Evolutionary conservation across 2,329 filamentous ascomycete species (phyloP).

Genomic region (Exophiala phaeomuriformis): DNA sequence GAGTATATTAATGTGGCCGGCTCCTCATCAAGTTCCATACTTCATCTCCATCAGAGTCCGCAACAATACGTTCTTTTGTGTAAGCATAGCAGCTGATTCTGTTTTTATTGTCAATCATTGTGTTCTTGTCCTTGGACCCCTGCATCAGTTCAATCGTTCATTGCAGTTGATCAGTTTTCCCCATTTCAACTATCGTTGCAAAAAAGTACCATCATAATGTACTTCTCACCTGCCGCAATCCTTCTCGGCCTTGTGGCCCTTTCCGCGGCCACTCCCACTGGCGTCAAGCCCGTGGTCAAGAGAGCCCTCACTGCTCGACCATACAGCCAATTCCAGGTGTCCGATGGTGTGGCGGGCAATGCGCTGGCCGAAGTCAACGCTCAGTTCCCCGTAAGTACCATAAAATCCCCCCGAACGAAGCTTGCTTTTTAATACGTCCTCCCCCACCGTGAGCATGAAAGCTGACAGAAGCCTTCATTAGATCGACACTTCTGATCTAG

Average conservation of each 20-base stretch:
- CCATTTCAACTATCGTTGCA: neutral
- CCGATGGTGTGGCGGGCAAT: constrained; percentile 45
- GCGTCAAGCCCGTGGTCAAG: neutral
- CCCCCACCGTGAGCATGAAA: neutral
- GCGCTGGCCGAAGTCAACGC: constrained; percentile 49
- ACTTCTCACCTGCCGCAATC: constrained; percentile 8
- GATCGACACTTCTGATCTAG: constrained; percentile 34
- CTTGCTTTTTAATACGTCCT: neutral
- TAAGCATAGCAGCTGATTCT: too few species aligned
- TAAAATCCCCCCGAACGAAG: neutral
- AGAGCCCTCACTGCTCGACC: constrained; percentile 6
- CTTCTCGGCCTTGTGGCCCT: constrained; percentile 14
- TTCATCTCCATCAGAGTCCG: too few species aligned
- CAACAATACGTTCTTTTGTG: too few species aligned
- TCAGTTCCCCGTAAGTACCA: constrained; percentile 45
- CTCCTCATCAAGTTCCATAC: too few species aligned
- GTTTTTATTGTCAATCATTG: too few species aligned
- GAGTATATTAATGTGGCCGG: too few species aligned
- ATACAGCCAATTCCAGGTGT: constrained; percentile 19
- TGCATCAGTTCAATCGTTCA: too few species aligned
- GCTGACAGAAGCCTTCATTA: neutral
- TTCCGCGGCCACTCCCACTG: constrained; percentile 10
- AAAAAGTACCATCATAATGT: constrained; percentile 2
- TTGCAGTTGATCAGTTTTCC: neutral
- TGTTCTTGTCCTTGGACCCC: too few species aligned